phyloP scores from a whole-genome alignment of 2,329 filamentous ascomycete genomes.

The Penicillium freii region DNA sequence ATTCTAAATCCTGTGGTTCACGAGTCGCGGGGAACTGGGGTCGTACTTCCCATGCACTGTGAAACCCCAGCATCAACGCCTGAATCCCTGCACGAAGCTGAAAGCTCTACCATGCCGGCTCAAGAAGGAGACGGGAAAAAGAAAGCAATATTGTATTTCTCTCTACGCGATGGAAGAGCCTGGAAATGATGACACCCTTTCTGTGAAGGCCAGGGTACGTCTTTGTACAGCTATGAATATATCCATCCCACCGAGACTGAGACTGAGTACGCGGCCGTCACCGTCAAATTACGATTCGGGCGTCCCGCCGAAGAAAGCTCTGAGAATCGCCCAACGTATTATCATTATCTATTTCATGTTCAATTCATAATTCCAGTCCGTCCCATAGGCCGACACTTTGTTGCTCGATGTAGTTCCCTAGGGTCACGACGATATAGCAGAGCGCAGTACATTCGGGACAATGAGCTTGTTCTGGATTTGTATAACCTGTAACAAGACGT shows the following conservation, averaged over 20 bases:
- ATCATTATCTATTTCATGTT: slow-evolving; percentile 15
- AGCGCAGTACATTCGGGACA: not conserved
- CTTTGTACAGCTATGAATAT: not conserved
- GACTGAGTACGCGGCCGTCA: slow-evolving; percentile 1
- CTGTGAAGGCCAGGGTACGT: too few species aligned
- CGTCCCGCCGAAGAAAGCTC: slow-evolving; percentile 9
- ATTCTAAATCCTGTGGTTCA: slow-evolving; percentile 16
- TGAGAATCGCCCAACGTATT: not conserved
- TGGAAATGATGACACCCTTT: not conserved
- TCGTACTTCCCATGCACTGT: slow-evolving; percentile 20
- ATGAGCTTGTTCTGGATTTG: not conserved
- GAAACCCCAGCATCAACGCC: slow-evolving; percentile 8
- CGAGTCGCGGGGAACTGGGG: slow-evolving; percentile 22
- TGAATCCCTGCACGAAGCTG: not conserved
- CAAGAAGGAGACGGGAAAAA: not conserved
- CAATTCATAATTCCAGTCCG: not conserved
- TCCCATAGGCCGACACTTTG: slow-evolving; percentile 4
- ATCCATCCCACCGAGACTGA: not conserved
- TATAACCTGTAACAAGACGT: not conserved
- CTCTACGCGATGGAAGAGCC: not conserved
- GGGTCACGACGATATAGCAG: not conserved
- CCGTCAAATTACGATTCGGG: slow-evolving; percentile 15
- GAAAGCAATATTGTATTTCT: not conserved
- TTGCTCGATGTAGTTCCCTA: slow-evolving; percentile 1
- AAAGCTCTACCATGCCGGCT: not conserved